Evolutionary conservation across 768 basidiomycete genomes (phyloP).

Genomic region (Neoboletus magnificus): DNA sequence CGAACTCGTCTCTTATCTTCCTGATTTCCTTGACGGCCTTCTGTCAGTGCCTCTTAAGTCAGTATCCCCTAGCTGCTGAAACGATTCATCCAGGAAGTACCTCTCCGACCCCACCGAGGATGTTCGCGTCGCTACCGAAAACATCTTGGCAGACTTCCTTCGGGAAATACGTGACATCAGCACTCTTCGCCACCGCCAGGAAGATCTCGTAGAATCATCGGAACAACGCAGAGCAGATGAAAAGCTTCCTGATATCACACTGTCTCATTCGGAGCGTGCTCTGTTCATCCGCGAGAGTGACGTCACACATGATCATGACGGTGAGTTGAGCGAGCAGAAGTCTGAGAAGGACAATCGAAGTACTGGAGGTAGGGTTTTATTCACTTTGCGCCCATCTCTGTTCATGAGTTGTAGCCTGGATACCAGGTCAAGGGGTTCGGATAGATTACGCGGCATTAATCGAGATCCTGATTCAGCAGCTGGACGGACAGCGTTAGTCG

Average conservation of each 20-base stretch:
- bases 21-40: constrained; percentile 91
- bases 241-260: constrained; percentile 54
- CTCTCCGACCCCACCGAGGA: constrained; percentile 94
- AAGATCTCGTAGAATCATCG: constrained; percentile 45
- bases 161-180: constrained; percentile 88
- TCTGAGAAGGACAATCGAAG: constrained; percentile 53
- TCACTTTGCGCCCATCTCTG: background rate
- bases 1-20: constrained; percentile 91
- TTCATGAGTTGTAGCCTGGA: constrained; percentile 56
- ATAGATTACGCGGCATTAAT: constrained; percentile 91
- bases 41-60: constrained; percentile 51
- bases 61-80: constrained; percentile 4
- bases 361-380: constrained; percentile 52
- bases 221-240: constrained; percentile 47
- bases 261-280: constrained; percentile 56
- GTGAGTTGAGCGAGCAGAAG: constrained; percentile 42
- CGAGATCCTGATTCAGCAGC: constrained; percentile 86
- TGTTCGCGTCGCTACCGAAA: constrained; percentile 87
- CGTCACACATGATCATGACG: constrained; percentile 35
- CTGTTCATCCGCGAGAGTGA: constrained; percentile 52
- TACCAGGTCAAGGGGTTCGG: constrained; percentile 89
- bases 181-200: constrained; percentile 61
- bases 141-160: constrained; percentile 83
- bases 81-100: constrained; percentile 63
- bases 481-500: constrained; percentile 76